Base-by-base conservation (phyloP, 2,329 filamentous ascomycete genomes). In the Botrytis galanthina region DNA sequence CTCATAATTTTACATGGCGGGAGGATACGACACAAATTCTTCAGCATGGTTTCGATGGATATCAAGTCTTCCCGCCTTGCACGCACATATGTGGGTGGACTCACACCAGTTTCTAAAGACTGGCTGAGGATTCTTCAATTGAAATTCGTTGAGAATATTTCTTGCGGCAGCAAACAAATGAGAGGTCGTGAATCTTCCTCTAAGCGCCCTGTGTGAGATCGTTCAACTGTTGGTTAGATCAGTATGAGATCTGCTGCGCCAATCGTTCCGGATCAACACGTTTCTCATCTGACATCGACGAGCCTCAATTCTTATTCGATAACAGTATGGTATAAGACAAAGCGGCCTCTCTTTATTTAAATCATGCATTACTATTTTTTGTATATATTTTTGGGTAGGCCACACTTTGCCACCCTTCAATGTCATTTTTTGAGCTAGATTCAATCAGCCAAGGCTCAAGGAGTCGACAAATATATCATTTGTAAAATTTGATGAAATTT, bases 241-340 rank as follows among this genome's bases (percentile, higher is more conserved):
- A 42, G 26, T 32, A 42, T 68, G 16, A 29, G 46, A 42, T 68
- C 66, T 57, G 29, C 26, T 37, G 32, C 7, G n/a, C 26, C 26
- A 66, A 42, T 66, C 63, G n/a, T 64, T 64, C 61, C n/a, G 39
- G 26, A 63, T 63, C 61, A 64, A 39, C 26, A n/a, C 16, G 37
- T 44, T 29, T 63, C 37, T 64, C 39, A 63, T 64, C 61, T 64
- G 39, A 18, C 39, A 64, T n/a, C 39, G n/a, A 64, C 18, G 20
- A 44, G 39, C 61, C 26, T 57, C 22, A 18, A 7, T 67, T 51
- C 63, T 37, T 42, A 54, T 39, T 42, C 48, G 8, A 57, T 57
- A 39, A 64, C 20, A 44, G 39, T 26, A 35, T 37, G 35, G 16
- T 46, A 35, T 57, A 57, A 51, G 44, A 66, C 48, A 69, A 26